phyloP scores from a whole-genome alignment of 1,284 basidiomycete genomes.

The Veloporphyrellus conicus region DNA sequence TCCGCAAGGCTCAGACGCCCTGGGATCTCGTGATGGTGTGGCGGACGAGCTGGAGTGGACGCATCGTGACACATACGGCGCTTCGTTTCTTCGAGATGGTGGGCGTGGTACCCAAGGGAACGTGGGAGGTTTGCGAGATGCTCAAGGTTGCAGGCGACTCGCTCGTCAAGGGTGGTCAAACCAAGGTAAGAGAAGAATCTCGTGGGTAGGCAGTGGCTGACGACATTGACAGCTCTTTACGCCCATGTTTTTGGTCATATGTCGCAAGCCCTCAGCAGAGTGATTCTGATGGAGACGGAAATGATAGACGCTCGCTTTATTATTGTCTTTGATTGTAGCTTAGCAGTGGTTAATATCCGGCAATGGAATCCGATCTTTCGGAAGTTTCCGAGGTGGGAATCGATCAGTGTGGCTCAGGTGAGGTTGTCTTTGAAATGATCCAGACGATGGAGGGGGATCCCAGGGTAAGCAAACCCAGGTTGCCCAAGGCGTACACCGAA shows the following conservation, averaged over 20 bases:
- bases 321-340: too few species aligned
- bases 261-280: conserved; percentile 52
- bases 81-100: conserved; percentile 78
- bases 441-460: conserved; percentile 32
- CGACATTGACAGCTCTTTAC: conserved; percentile 60
- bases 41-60: conserved; percentile 88
- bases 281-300: not conserved
- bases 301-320: too few species aligned
- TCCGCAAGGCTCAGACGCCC: conserved; percentile 86
- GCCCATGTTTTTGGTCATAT: conserved; percentile 72
- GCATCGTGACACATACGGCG: conserved; percentile 78
- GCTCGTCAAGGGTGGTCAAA: conserved; percentile 81
- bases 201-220: not conserved
- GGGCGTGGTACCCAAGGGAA: conserved; percentile 88
- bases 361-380: conserved; percentile 30
- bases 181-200: conserved; percentile 58
- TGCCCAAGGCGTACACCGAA: conserved; percentile 54
- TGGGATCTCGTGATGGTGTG: conserved; percentile 90
- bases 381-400: conserved; percentile 17
- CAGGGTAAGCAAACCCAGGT: conserved; percentile 47
- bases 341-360: not conserved
- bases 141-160: conserved; percentile 80
- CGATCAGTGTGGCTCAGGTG: conserved; percentile 20
- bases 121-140: conserved; percentile 85
- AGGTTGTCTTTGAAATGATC: conserved; percentile 1